Evolutionary conservation across 768 basidiomycete genomes (phyloP).

Genomic region (Sarcodon aspratus): DNA sequence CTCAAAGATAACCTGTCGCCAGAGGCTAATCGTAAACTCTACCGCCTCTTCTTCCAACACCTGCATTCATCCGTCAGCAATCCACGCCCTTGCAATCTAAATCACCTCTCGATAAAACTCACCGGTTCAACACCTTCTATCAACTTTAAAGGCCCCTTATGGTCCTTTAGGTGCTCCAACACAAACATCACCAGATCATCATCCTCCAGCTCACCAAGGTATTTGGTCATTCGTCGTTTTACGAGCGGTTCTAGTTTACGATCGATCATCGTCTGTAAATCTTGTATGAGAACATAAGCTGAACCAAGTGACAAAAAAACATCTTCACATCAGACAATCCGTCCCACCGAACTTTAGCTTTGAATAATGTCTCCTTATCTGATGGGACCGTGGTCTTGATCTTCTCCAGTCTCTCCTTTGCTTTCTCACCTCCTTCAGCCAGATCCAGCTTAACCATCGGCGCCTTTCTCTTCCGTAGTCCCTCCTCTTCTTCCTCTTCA

Average conservation of each 20-base stretch:
- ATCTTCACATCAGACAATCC: conserved; percentile 72
- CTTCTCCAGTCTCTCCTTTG: conserved; percentile 69
- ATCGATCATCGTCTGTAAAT: conserved; percentile 58
- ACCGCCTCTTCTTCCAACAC: conserved; percentile 88
- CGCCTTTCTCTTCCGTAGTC: conserved; percentile 67
- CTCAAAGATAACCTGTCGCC: conserved; percentile 92
- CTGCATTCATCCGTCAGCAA: conserved; percentile 25
- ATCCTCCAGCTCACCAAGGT: conserved; percentile 86
- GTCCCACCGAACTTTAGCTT: conserved; percentile 85
- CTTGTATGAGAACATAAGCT: conserved; percentile 8
- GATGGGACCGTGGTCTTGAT: conserved; percentile 64
- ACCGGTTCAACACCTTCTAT: conserved; percentile 89
- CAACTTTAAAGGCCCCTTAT: conserved; percentile 74
- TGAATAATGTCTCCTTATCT: conserved; percentile 72
- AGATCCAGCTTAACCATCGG: conserved; percentile 89
- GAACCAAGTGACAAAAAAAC: neutral
- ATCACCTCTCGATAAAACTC: conserved; percentile 29
- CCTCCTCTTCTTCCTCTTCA: conserved; percentile 82
- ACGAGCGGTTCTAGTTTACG: conserved; percentile 80
- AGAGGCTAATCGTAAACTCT: conserved; percentile 67
- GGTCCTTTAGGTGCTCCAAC: conserved; percentile 85
- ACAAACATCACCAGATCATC: conserved; percentile 93
- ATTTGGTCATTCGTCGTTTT: conserved; percentile 73
- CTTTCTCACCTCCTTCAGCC: conserved; percentile 69
- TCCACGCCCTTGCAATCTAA: neutral